Evolutionary conservation across 2,329 filamentous ascomycete species (phyloP), one percentile per base, ranked within the genome.

Genomic region (Talaromyces sp.): DNA sequence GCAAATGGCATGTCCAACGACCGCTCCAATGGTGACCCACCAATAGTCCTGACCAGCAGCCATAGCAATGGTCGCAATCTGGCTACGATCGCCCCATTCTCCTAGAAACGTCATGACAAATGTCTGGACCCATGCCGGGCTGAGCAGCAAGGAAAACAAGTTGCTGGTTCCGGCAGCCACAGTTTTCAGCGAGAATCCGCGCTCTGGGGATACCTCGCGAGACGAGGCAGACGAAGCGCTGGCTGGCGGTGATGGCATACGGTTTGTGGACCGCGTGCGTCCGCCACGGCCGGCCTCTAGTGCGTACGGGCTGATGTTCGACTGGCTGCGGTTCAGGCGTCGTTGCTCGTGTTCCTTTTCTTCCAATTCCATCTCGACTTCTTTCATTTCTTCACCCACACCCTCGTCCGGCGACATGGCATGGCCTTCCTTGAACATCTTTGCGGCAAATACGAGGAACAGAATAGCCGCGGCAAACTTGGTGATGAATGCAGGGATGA

Each of bases 1-100:
- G 79, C 95, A 99, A 65, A 93, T 85, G 52, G 86, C 89, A 75
- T 99, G 95, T 10, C 95, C 95, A 53, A 85, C 82, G 38, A 95
- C 85, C 1, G 95, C 93, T 61, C 95, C 95, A 53, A 92, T 81
- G 4, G 92, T 97, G 38, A 99, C 95, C 90, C 92, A 97, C 93
- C 93, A 98, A 76, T 98, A 99, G 73, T 99, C 95, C 75, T 96
- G 91, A 21, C 95, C 95, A 35, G 95, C 93, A 55, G 95, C 95
- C 95, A 99, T 99, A 58, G 95, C 95, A 71, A 99, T 96, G 0
- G 95, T 99, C 24, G 95, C 95, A 70, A 99, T 98, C 78, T 99
- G 95, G 73, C 91, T 96, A 67, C 95, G 87, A 71, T 99, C 95
- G 60, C 95, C 95, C 95, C 95, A 99, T 75, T 99, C 95, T 46